A percentile compares a stretch with the other conserved stretches of the same genome.
Evolutionary conservation across 2,329 filamentous ascomycete species (phyloP).

Genomic region (Xylaria arbuscula): DNA sequence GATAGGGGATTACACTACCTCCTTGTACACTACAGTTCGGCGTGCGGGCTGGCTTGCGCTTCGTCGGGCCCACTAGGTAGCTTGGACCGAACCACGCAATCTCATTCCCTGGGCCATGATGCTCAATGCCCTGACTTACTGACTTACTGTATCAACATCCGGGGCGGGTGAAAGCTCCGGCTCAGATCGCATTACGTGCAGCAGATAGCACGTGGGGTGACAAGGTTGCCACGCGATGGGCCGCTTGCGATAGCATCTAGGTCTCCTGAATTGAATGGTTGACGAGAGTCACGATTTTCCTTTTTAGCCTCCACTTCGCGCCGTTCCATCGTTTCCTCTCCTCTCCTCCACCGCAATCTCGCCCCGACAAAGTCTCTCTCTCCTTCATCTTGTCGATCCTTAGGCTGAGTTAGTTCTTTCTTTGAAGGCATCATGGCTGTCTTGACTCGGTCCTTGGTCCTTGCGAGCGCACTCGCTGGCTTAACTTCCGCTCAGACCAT

Average conservation of each 20-base stretch:
- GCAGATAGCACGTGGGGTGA: not conserved
- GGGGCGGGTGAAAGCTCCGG: too few relatives aligned
- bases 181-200: not conserved
- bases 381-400: not conserved
- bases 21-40: too few relatives aligned
- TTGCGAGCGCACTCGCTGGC: not conserved
- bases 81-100: not conserved
- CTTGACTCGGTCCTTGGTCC: constrained; percentile 1
- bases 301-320: not conserved
- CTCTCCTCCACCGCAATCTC: not conserved
- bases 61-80: not conserved
- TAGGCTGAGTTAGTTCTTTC: not conserved
- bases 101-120: not conserved
- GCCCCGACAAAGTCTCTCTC: not conserved
- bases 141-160: too few relatives aligned
- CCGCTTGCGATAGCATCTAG: not conserved
- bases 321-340: not conserved
- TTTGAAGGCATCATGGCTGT: constrained; percentile 20
- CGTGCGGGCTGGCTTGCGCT: not conserved
- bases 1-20: too few relatives aligned
- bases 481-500: constrained; percentile 30
- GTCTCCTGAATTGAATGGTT: not conserved
- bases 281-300: not conserved
- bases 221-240: not conserved
- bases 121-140: too few relatives aligned